A percentile compares a stretch with the other conserved stretches of the same genome.
Evolutionary conservation across 805 yeast genomes (phyloP).

Genomic region (Zygotorulaspora chibaensis): DNA sequence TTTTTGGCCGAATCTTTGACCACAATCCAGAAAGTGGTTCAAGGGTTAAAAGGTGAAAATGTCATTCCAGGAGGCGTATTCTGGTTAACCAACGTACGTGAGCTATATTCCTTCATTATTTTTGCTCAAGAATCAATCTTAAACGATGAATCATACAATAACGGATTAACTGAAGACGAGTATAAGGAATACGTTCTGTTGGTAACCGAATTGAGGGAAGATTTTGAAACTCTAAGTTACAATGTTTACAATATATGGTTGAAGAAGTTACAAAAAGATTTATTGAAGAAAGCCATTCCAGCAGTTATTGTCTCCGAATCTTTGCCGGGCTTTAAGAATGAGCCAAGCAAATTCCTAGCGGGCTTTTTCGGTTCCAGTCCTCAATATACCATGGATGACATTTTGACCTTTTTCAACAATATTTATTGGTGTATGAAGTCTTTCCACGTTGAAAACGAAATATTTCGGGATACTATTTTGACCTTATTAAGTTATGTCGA

Average conservation of each 20-base stretch:
- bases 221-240: slow-evolving; percentile 86
- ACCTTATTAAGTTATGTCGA: slow-evolving; percentile 85
- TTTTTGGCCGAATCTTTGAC: slow-evolving; percentile 85
- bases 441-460: slow-evolving; percentile 80
- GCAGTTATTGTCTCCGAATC: slow-evolving; percentile 94
- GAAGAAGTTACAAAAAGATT: slow-evolving; percentile 85
- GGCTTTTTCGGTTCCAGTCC: slow-evolving; percentile 71
- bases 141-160: slow-evolving; percentile 72
- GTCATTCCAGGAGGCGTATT: slow-evolving; percentile 90
- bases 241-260: slow-evolving; percentile 96
- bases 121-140: slow-evolving; percentile 90
- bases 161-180: slow-evolving; percentile 85
- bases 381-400: slow-evolving; percentile 90
- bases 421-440: slow-evolving; percentile 92
- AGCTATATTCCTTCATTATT: slow-evolving; percentile 87
- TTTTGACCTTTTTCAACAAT: slow-evolving; percentile 80
- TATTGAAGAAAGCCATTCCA: slow-evolving; percentile 89
- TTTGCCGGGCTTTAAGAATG: slow-evolving; percentile 91
- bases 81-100: slow-evolving; percentile 96
- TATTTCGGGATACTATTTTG: slow-evolving; percentile 74
- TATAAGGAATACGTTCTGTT: slow-evolving; percentile 83
- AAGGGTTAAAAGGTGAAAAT: slow-evolving; percentile 77
- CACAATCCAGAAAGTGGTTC: slow-evolving; percentile 79
- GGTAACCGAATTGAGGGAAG: slow-evolving; percentile 88
- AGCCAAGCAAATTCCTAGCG: slow-evolving; percentile 70